A percentile compares a stretch with the other conserved stretches of the same genome.
Conservation (phyloP, 2,329 filamentous ascomycete genomes). For the Aspergillus clavatus region DNA sequence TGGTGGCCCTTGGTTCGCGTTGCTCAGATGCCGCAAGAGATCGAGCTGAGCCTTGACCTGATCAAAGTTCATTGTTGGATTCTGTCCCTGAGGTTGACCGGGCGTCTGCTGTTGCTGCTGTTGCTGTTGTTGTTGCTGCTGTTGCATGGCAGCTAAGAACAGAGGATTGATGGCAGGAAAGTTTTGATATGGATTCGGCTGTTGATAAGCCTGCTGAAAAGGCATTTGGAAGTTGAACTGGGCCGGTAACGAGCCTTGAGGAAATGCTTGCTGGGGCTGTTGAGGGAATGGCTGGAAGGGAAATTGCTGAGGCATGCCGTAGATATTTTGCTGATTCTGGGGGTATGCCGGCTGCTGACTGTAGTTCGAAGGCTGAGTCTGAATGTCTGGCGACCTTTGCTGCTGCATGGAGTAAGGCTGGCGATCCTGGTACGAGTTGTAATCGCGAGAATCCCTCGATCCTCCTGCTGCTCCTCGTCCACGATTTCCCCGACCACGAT, state of each 20-base stretch:
- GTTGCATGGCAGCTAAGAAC: slow-evolving; percentile 48
- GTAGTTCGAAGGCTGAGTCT: slow-evolving; percentile 20
- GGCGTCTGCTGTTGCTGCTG: slow-evolving; percentile 23
- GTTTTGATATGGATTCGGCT: slow-evolving; percentile 42
- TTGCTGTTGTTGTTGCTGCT: slow-evolving; percentile 36
- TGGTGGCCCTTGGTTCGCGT: slow-evolving; percentile 29
- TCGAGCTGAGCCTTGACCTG: slow-evolving; percentile 41
- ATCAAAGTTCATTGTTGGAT: slow-evolving; percentile 34
- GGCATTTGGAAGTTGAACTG: slow-evolving; percentile 39
- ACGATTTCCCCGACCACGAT: slow-evolving; percentile 30
- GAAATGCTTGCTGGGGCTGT: slow-evolving; percentile 16
- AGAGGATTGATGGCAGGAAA: slow-evolving; percentile 51
- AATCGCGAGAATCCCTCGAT: slow-evolving; percentile 27
- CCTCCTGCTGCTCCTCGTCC: slow-evolving; percentile 12
- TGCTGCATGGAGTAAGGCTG: slow-evolving; percentile 24
- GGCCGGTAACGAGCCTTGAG: slow-evolving; percentile 22
- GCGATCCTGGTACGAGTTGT: slow-evolving; percentile 23
- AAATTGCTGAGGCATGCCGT: slow-evolving; percentile 26
- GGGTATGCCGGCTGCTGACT: slow-evolving; percentile 14
- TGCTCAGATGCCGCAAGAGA: slow-evolving; percentile 35
- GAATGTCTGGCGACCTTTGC: slow-evolving; percentile 10
- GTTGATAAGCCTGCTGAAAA: slow-evolving; percentile 36
- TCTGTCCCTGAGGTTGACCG: slow-evolving; percentile 22
- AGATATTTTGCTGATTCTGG: slow-evolving; percentile 20
- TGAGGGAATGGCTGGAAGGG: slow-evolving; percentile 20